These are phyloP conservation scores for Komagataella ulmi DNA, from an alignment of 805 yeast species.

Conservation along the genomic window DNA sequence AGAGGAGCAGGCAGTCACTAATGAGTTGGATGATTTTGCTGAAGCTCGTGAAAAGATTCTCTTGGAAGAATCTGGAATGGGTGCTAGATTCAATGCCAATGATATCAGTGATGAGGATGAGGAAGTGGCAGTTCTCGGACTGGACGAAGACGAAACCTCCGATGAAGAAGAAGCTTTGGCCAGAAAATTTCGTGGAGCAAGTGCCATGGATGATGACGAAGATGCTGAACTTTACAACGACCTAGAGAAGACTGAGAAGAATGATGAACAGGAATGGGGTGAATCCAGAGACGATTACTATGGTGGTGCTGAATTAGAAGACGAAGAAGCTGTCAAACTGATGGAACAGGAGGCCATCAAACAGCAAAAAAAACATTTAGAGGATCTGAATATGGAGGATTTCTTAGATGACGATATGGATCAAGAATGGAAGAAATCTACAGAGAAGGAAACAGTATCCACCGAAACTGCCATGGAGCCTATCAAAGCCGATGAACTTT, in stretches of 20 bases:
- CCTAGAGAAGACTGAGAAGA: conserved; percentile 17
- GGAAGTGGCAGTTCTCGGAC: conserved; percentile 18
- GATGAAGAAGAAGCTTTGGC: conserved; percentile 47
- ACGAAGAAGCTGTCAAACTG: conserved; percentile 63
- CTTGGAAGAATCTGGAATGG: conserved; percentile 41
- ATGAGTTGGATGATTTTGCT: conserved; percentile 61
- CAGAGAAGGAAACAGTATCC: conserved; percentile 32
- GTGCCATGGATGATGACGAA: conserved; percentile 33
- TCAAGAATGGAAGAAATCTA: conserved; percentile 62
- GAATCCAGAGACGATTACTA: conserved; percentile 36
- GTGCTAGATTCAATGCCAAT: conserved; percentile 2
- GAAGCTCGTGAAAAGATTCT: conserved; percentile 43
- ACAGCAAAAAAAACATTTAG: conserved; percentile 69
- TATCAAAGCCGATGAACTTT: conserved; percentile 17
- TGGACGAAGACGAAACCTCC: conserved; percentile 21
- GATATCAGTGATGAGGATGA: conserved; percentile 43
- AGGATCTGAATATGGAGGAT: conserved; percentile 65
- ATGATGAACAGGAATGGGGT: conserved; percentile 23
- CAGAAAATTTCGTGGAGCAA: conserved; percentile 25
- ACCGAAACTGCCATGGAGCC: conserved; percentile 18
- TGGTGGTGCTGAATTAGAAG: conserved; percentile 56
- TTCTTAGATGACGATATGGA: conserved; percentile 65
- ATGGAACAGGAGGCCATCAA: conserved; percentile 83
- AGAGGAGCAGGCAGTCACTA: not conserved
- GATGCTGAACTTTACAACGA: conserved; percentile 13